phyloP scores from a whole-genome alignment of 495 filamentous ascomycete genomes.

The Penicillium ochrochloron region DNA sequence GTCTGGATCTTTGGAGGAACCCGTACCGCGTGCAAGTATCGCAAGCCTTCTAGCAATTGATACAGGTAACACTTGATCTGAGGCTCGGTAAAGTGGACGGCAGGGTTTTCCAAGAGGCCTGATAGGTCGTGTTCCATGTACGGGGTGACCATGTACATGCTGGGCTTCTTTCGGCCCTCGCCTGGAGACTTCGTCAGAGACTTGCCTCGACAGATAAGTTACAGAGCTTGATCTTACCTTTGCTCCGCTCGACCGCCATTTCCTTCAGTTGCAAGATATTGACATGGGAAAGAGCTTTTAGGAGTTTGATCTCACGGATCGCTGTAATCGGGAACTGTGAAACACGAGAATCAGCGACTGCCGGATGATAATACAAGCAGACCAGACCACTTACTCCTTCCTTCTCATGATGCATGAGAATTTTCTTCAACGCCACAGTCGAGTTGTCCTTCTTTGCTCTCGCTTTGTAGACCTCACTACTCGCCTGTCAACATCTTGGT shows the following conservation, averaged over 20 bases:
- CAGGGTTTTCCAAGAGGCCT: slow-evolving; percentile 91
- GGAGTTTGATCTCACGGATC: slow-evolving; percentile 94
- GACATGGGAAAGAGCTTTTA: slow-evolving; percentile 89
- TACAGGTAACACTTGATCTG: slow-evolving; percentile 99
- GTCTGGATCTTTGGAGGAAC: neutral
- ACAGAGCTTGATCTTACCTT: slow-evolving; percentile 48
- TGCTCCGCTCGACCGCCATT: slow-evolving; percentile 89
- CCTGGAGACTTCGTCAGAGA: slow-evolving; percentile 38
- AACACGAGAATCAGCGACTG: slow-evolving; percentile 14
- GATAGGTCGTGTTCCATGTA: slow-evolving; percentile 99
- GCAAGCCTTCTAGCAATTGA: slow-evolving; percentile 86
- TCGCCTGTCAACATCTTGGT: slow-evolving; percentile 15
- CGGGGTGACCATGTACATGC: slow-evolving; percentile 98
- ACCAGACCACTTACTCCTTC: slow-evolving; percentile 70
- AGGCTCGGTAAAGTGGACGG: slow-evolving; percentile 79
- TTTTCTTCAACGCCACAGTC: slow-evolving; percentile 91
- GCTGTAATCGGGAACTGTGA: slow-evolving; percentile 90
- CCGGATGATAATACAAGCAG: neutral
- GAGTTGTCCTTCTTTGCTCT: slow-evolving; percentile 71
- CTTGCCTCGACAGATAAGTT: neutral
- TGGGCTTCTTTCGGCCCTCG: slow-evolving; percentile 80
- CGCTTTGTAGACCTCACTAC: slow-evolving; percentile 89
- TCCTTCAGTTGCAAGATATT: slow-evolving; percentile 90
- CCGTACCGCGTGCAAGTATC: slow-evolving; percentile 81
- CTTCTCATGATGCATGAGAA: slow-evolving; percentile 94